A percentile compares a stretch with the other conserved stretches of the same genome.
Evolutionary conservation across 1,284 basidiomycete species (phyloP).

Genomic region (Neonothopanus nambi): DNA sequence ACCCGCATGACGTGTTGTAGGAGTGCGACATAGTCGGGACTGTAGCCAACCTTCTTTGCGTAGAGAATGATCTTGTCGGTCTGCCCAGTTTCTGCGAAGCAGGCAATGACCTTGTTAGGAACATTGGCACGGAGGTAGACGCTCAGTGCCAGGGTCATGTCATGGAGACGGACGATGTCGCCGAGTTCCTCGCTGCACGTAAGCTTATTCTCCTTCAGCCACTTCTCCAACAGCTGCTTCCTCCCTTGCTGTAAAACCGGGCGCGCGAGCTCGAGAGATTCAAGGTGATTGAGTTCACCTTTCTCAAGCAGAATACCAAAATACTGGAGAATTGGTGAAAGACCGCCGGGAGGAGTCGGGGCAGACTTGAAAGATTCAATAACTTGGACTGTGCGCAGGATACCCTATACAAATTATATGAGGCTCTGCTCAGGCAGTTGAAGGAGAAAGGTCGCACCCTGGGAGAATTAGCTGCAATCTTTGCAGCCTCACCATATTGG

Average conservation of each 20-base stretch:
- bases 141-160: slow-evolving; percentile 98
- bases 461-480: slow-evolving; percentile 97
- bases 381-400: slow-evolving; percentile 92
- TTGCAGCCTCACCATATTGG: slow-evolving; percentile 96
- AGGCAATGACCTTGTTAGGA: slow-evolving; percentile 98
- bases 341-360: slow-evolving; percentile 85
- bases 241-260: slow-evolving; percentile 96
- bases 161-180: slow-evolving; percentile 93
- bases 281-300: slow-evolving; percentile 95
- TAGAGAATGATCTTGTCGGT: slow-evolving; percentile 98
- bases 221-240: slow-evolving; percentile 98
- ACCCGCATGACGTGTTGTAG: slow-evolving; percentile 96
- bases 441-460: slow-evolving; percentile 49
- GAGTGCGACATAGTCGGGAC: slow-evolving; percentile 93
- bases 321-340: slow-evolving; percentile 98
- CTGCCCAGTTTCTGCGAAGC: slow-evolving; percentile 98
- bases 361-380: slow-evolving; percentile 99
- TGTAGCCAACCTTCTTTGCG: slow-evolving; percentile 96
- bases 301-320: slow-evolving; percentile 98
- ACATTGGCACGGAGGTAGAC: slow-evolving; percentile 98
- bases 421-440: neutral
- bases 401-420: slow-evolving; percentile 60
- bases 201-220: slow-evolving; percentile 99
- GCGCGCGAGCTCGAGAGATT: slow-evolving; percentile 94
- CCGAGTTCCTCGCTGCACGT: slow-evolving; percentile 99